Conservation (phyloP, 2,329 filamentous ascomycete species). For the Colletotrichum nymphaeae region DNA sequence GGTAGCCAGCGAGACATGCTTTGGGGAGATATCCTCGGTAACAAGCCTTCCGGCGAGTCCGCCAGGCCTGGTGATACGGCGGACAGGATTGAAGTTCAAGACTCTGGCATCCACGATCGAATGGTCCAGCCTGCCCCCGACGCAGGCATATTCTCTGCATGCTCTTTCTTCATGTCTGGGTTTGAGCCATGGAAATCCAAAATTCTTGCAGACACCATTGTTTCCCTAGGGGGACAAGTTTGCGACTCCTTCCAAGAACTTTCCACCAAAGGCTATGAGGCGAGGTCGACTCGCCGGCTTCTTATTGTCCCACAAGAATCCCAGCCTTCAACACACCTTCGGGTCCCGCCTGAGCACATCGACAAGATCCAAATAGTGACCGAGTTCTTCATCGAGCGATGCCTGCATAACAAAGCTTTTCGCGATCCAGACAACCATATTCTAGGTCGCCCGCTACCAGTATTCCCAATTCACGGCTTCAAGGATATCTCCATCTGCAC, state of each 20-base stretch:
- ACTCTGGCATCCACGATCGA: slow-evolving; percentile 45
- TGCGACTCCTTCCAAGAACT: slow-evolving; percentile 56
- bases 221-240: slow-evolving; percentile 59
- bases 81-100: slow-evolving; percentile 39
- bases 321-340: slow-evolving; percentile 56
- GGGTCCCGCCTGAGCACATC: slow-evolving; percentile 46
- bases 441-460: slow-evolving; percentile 80
- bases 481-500: slow-evolving; percentile 78
- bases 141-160: slow-evolving; percentile 63
- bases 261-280: slow-evolving; percentile 42
- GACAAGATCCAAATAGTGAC: slow-evolving; percentile 71
- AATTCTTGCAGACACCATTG: slow-evolving; percentile 59
- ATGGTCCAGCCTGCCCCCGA: slow-evolving; percentile 37
- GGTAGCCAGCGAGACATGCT: slow-evolving; percentile 82
- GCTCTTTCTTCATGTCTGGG: slow-evolving; percentile 70
- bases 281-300: slow-evolving; percentile 54
- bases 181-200: slow-evolving; percentile 65
- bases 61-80: slow-evolving; percentile 10
- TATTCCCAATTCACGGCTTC: slow-evolving; percentile 78
- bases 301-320: slow-evolving; percentile 67
- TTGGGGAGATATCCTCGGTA: slow-evolving; percentile 89
- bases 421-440: slow-evolving; percentile 77
- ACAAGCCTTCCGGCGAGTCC: slow-evolving; percentile 25
- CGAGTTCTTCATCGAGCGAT: slow-evolving; percentile 94
- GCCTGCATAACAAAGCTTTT: slow-evolving; percentile 80